Evolutionary conservation across 495 filamentous ascomycete genomes (phyloP).

Genomic region (Pyrenula massariospora): DNA sequence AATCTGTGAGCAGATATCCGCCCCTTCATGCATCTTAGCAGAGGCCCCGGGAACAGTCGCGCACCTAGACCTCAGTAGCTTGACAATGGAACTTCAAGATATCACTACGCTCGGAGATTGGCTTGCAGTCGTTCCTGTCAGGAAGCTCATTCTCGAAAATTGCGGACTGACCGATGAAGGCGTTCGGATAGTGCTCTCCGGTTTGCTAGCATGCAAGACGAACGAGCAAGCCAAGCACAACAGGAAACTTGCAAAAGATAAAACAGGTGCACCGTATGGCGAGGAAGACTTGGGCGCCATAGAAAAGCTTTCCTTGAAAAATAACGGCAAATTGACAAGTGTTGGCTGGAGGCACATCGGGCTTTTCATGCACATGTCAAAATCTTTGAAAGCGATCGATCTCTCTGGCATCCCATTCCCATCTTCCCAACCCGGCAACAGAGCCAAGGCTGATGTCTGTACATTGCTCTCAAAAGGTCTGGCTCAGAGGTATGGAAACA

Average conservation of each 20-base stretch:
- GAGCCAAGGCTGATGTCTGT: constrained; percentile 29
- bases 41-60: constrained; percentile 60
- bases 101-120: constrained; percentile 83
- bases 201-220: constrained; percentile 68
- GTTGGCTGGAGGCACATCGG: constrained; percentile 90
- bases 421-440: constrained; percentile 10
- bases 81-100: constrained; percentile 71
- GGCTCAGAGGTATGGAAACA: constrained; percentile 59
- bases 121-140: constrained; percentile 84
- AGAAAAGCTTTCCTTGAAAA: constrained; percentile 81
- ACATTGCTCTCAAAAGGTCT: constrained; percentile 63
- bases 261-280: constrained; percentile 8
- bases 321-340: constrained; percentile 68
- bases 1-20: constrained; percentile 76
- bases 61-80: constrained; percentile 72
- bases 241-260: constrained; percentile 16
- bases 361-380: constrained; percentile 81
- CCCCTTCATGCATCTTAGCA: constrained; percentile 44
- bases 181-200: constrained; percentile 74
- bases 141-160: constrained; percentile 72
- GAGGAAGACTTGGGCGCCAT: constrained; percentile 55
- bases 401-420: constrained; percentile 81
- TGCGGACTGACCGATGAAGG: constrained; percentile 80
- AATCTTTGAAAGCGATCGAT: constrained; percentile 76
- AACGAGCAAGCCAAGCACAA: constrained; percentile 39